These are phyloP conservation scores for Chlamydomonas applanata DNA, from an alignment of 139 green algal species.

Conservation along the genomic window DNA sequence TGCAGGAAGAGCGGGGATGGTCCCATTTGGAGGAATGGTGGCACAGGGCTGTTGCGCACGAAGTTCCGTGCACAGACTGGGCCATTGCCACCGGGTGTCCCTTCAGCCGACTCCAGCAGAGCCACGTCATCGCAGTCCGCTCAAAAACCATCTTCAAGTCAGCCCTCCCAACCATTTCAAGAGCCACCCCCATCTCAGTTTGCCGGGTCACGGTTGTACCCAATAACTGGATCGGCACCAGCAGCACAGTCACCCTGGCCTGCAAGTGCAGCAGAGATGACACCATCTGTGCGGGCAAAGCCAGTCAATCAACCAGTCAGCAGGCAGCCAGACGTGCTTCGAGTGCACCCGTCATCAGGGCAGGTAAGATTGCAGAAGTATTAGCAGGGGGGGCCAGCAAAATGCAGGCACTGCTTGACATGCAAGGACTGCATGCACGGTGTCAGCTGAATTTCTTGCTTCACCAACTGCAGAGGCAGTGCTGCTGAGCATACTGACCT, in stretches of 20 bases:
- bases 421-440: neutral
- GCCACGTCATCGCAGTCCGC: too few relatives aligned
- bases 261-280: neutral
- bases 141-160: neutral
- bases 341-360: too few relatives aligned
- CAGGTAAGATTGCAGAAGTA: too few relatives aligned
- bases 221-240: neutral
- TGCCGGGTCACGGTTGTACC: neutral
- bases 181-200: neutral
- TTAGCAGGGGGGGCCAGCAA: too few relatives aligned
- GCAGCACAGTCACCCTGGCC: neutral
- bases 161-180: neutral
- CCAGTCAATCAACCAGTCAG: neutral
- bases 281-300: neutral
- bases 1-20: neutral
- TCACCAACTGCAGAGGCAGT: neutral
- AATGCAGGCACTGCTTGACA: too few relatives aligned
- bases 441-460: too few relatives aligned
- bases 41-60: conserved; percentile 1
- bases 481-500: too few relatives aligned
- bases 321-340: neutral
- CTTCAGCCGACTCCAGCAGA: neutral
- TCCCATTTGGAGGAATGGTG: conserved; percentile 30
- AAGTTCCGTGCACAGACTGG: conserved; percentile 5
- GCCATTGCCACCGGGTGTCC: neutral